Base-by-base conservation (phyloP, 2,329 filamentous ascomycete species). In the Alternaria gaisen region DNA sequence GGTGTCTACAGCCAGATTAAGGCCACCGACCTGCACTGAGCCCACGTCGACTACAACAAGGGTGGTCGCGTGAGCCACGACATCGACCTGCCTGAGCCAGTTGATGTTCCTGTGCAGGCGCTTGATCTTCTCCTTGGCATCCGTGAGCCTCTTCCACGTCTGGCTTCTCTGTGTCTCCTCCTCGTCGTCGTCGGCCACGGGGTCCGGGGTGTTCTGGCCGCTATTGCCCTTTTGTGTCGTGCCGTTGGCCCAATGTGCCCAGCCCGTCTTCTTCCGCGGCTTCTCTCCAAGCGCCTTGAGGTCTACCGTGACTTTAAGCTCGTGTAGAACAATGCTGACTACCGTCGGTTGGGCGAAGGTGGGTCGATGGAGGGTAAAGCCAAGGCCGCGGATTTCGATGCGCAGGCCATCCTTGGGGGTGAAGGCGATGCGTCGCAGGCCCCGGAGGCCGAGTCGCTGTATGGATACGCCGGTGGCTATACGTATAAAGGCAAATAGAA, bases 271-370 rank as follows among this genome's bases (percentile, higher is more conserved):
- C 64, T 71, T 75, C 18, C 60, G 70, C 22, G 76, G 69, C 58
- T 76, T 77, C 43, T 77, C 71, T 3, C 75, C 86, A 42, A 95
- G 79, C 48, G 88, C 86, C 61, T 87, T 86, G 46, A 93, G 83
- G 75, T 99, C 92, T 43, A 98, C 78, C 0, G 92, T 96, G 52
- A 99, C 85, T 51, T 89, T 91, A 51, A 97, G 83, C 75, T 97
- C 95, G 72, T 88, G 92, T 61, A 99, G 81, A 9, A 95, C 91
- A 52, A 99, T 85, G 77, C 94, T 98, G 71, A 97, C 83, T 93
- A 94, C 98, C 64, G 96, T 98, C 44, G 95, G 95, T 78, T 98
- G 93, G 47, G 94, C 93, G 80, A 99, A 98, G 6, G 95, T 98
- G 12, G 95, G 95, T 5, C 94, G 89, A 80, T 99, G 95, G 65